Percentiles rank a stretch among this genome's conserved stretches.
These are phyloP conservation scores for Prototheca stagnorum DNA, from an alignment of 163 green algal species.

Conservation along the genomic window DNA sequence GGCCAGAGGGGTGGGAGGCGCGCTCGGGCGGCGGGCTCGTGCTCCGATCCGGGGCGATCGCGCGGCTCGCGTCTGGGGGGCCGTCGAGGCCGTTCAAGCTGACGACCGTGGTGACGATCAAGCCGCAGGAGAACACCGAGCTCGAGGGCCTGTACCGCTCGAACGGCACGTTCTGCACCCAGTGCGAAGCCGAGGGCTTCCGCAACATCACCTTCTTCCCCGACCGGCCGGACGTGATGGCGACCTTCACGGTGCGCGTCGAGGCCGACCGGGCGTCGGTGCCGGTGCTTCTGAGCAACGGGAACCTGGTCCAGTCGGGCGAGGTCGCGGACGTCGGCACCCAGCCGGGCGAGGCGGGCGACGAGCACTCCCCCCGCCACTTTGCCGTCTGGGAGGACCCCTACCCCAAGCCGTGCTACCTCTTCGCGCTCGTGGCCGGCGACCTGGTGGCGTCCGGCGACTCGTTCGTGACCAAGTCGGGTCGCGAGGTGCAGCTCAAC, in stretches of 20 bases:
- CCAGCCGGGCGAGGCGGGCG: too few relatives aligned
- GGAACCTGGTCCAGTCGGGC: slow-evolving; percentile 76
- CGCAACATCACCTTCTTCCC: slow-evolving; percentile 90
- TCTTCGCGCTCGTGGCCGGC: slow-evolving; percentile 98
- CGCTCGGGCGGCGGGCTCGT: too few relatives aligned
- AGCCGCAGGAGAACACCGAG: slow-evolving; percentile 84
- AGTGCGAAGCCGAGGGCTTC: slow-evolving; percentile 98
- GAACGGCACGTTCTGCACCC: slow-evolving; percentile 90
- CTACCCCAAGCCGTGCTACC: slow-evolving; percentile 92
- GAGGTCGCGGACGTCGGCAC: slow-evolving; percentile 44
- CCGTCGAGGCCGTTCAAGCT: slow-evolving; percentile 19
- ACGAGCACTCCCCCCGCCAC: slow-evolving; percentile 30
- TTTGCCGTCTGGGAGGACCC: slow-evolving; percentile 86
- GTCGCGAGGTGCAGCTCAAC: slow-evolving; percentile 16
- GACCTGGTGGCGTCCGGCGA: slow-evolving; percentile 67
- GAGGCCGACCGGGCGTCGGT: slow-evolving; percentile 75
- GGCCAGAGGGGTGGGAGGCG: too few relatives aligned
- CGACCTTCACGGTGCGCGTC: slow-evolving; percentile 74
- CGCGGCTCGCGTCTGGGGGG: slow-evolving; percentile 3
- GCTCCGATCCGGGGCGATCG: too few relatives aligned
- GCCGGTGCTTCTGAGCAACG: slow-evolving; percentile 93
- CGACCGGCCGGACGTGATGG: slow-evolving; percentile 71
- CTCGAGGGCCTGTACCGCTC: slow-evolving; percentile 93
- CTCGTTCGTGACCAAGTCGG: slow-evolving; percentile 63
- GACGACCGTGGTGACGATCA: slow-evolving; percentile 56